Base-by-base conservation (phyloP, 495 filamentous ascomycete species). In the Daldinia decipiens region DNA sequence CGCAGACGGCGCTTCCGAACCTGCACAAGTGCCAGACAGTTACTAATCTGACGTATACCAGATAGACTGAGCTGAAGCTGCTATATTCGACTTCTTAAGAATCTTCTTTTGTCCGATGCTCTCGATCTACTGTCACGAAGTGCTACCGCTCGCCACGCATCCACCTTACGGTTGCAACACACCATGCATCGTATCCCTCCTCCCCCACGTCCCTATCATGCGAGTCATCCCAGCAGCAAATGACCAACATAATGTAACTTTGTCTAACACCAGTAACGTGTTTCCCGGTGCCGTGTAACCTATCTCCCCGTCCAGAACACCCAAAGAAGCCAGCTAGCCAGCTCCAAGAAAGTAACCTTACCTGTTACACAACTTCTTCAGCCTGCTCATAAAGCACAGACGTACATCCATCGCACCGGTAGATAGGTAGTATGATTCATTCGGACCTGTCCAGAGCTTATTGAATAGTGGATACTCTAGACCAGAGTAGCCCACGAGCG, bases 241-340 rank as follows among this genome's bases (percentile, higher is more conserved):
- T 29, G 8, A 53, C 26, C 11, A 21, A 47, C 43, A 24, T 12
- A 6, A 24, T 53, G 50, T 12, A 53, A 53, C 27, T 17, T 15
- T 53, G 50, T 15, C 13, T 24, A 57, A 24, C 34, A 24, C 19
- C 12, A 24, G 15, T 15, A 57, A 39, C 31, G 26, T 31, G 26
- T 36, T 36, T 34, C 29, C 53, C 31, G n/a, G n/a, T 31, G 53
- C 31, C 17, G 31, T 56, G 34, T 40, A 57, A 36, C 54, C 34
- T 21, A 38, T 12, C 8, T 57, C 5, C 12, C 29, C 17, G 34
- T 19, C 34, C 21, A 38, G 54, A 57, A 57, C 21, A 57, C 32
- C 12, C 17, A 21, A 9, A 38, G 27, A 55, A 47, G 43, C 7
- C 17, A 53, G 50, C 50, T 31, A 29, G 24, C 50, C 50, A 29